Evolutionary conservation across 2,329 filamentous ascomycete species (phyloP), one percentile per base, ranked within the genome.

Genomic region (Raffaelea arxii): DNA sequence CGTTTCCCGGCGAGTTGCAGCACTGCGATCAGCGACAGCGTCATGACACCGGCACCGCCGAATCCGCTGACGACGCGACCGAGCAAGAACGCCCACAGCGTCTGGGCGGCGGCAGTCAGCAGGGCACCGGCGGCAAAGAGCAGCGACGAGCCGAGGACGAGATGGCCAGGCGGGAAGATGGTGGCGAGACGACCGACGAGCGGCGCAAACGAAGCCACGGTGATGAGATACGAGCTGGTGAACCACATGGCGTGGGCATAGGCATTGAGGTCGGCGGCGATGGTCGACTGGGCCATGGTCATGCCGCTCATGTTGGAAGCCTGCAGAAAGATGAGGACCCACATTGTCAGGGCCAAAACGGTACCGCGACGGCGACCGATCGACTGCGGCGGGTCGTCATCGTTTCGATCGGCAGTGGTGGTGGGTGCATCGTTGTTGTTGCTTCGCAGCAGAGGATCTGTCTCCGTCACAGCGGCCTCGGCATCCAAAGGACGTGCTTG

Each of bases 231-330:
- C 3, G 82, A 72, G 25, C 84, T 86, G 7, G 84, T 88, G 59
- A 92, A 88, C 86, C 86, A 94, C 62, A 79, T 84, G 30, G 80
- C 80, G 46, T 79, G 69, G 47, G 81, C 78, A 56, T 87, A 89
- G 2, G 84, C 78, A 62, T 86, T 72, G 2, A 94, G 69, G 53
- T 91, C 86, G 7, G 74, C 75, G 2, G 86, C 86, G 53, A 94
- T 86, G 43, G 72, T 71, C 7, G 82, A 86, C 64, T 92, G 87
- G 2, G 84, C 85, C 47, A 88, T 90, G 6, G 85, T 86, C 59
- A 94, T 81, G 54, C 87, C 80, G 12, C 82, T 86, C 65, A 90
- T 86, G 58, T 92, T 92, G 51, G 76, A 67, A 6, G 74, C 73
- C 68, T 79, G 76, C 16, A 81, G 59, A 54, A 82, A 81, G 24